Percentiles rank a stretch among this genome's conserved stretches.
These are phyloP conservation scores for Cinnamomum micranthum DNA, from an alignment of 164 flowering plant genomes.

Conservation along the genomic window DNA sequence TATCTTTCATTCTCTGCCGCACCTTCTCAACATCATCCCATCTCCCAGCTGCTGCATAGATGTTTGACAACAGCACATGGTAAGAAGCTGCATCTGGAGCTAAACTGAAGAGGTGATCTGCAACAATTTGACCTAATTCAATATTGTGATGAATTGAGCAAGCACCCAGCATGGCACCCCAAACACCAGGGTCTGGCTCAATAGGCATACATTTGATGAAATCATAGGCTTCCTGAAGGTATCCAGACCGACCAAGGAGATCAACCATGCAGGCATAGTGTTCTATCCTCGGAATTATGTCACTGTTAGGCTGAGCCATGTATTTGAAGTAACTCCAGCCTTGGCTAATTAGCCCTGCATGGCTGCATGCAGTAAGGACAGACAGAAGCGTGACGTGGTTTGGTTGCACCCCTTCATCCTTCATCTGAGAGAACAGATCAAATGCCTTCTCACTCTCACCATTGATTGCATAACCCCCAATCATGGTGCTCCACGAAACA, in stretches of 20 bases:
- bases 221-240: constrained; percentile 11
- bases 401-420: constrained; percentile 6
- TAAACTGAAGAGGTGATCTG: constrained; percentile 9
- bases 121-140: constrained; percentile 7
- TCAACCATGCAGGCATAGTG: constrained; percentile 22
- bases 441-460: constrained; percentile 10
- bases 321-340: constrained; percentile 6
- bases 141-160: constrained; percentile 13
- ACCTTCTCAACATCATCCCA: constrained; percentile 18
- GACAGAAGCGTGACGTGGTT: constrained; percentile 13
- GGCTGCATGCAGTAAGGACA: constrained; percentile 19
- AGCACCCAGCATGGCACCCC: constrained; percentile 19
- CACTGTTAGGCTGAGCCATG: not conserved
- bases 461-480: constrained; percentile 11
- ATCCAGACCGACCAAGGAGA: constrained; percentile 17
- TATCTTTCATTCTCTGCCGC: constrained; percentile 10
- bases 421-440: constrained; percentile 5
- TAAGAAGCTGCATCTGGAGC: constrained; percentile 9
- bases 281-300: constrained; percentile 3
- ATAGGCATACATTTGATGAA: constrained; percentile 11
- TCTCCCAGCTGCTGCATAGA: constrained; percentile 15
- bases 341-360: constrained; percentile 10
- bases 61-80: constrained; percentile 12
- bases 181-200: constrained; percentile 12
- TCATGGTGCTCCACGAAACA: constrained; percentile 14